Base-by-base conservation (phyloP, 306 rosid genomes). In the Cucurbita pepo region DNA sequence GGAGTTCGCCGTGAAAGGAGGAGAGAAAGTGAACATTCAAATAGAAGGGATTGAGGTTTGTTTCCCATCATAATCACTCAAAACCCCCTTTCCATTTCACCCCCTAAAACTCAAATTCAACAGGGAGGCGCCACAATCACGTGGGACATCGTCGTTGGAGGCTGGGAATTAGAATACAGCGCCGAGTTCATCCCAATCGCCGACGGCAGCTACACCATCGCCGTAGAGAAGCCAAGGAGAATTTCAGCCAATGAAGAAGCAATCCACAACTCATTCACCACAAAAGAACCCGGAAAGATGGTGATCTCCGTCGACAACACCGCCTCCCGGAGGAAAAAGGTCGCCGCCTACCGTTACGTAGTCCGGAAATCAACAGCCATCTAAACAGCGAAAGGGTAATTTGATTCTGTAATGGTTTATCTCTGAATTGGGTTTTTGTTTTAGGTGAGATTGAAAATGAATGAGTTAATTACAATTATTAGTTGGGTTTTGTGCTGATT, bases 81-180 rank as follows among this genome's bases (percentile, higher is more conserved):
- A 41, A 41, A 41, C 18, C 22, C 52, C 48, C 8, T 0, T 11
- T 67, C 34, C 3, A 59, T 1, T 19, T 56, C 19, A 10, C 37
- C 8, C 52, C 2, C 10, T 8, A 10, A 40, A 40, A 0, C 8
- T 18, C 1, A 41, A 5, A n/a, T 41, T 19, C 6, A 41, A 15
- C 37, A 90, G 98, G 96, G 81, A 41, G 97, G 90, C 22, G 97
- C 96, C 74, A 89, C 97, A 5, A 94, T 94, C 41, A 78, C 92
- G 30, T 94, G 97, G 99, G 99, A 91, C 86, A 87, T 94, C 8
- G 96, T 91, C 37, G 99, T 94, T 11, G 99, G 96, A 58, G 96
- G 99, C 1, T 91, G 99, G 99, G 97, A 94, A 52, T 83, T 94
- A 57, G 99, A 86, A 75, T 94, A 94, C 85, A 86, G 96, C 84